Evolutionary conservation across 2,329 filamentous ascomycete genomes (phyloP).

Genomic region (Colletotrichum musae): DNA sequence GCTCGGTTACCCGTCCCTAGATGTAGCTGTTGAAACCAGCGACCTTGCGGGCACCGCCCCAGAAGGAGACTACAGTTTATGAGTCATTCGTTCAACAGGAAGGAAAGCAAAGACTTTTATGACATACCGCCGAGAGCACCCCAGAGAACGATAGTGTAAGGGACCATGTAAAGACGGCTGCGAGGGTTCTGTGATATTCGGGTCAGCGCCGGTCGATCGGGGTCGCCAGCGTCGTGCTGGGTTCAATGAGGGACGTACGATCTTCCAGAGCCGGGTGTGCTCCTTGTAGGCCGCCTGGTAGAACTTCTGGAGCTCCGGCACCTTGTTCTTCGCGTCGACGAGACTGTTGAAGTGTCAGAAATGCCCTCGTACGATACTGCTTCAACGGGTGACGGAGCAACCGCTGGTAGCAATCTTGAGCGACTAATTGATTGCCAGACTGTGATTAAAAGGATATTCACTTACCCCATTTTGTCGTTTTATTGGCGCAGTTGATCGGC

Average conservation of each 20-base stretch:
- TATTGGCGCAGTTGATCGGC: slow-evolving; percentile 43
- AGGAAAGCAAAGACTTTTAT: neutral
- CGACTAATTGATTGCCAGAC: neutral
- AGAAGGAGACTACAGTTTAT: slow-evolving; percentile 67
- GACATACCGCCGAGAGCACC: slow-evolving; percentile 74
- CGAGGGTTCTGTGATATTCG: slow-evolving; percentile 68
- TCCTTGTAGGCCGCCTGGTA: slow-evolving; percentile 82
- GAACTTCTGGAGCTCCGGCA: slow-evolving; percentile 80
- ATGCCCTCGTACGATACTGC: slow-evolving; percentile 39
- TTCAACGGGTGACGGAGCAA: slow-evolving; percentile 38
- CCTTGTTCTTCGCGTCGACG: slow-evolving; percentile 82
- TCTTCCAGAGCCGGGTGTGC: slow-evolving; percentile 81
- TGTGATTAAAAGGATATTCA: neutral
- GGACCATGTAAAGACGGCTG: slow-evolving; percentile 75
- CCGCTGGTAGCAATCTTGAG: slow-evolving; percentile 38
- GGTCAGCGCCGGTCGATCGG: slow-evolving; percentile 27
- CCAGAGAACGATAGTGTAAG: slow-evolving; percentile 77
- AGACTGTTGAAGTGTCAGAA: slow-evolving; percentile 60
- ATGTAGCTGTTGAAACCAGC: slow-evolving; percentile 87
- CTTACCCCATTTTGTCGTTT: slow-evolving; percentile 59
- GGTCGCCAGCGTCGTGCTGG: neutral
- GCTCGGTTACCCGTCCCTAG: slow-evolving; percentile 47
- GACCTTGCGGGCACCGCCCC: slow-evolving; percentile 81
- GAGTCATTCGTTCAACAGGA: slow-evolving; percentile 39
- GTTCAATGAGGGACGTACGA: slow-evolving; percentile 70